Evolutionary conservation across 768 basidiomycete species (phyloP).

Genomic region (Amyloporia xantha): DNA sequence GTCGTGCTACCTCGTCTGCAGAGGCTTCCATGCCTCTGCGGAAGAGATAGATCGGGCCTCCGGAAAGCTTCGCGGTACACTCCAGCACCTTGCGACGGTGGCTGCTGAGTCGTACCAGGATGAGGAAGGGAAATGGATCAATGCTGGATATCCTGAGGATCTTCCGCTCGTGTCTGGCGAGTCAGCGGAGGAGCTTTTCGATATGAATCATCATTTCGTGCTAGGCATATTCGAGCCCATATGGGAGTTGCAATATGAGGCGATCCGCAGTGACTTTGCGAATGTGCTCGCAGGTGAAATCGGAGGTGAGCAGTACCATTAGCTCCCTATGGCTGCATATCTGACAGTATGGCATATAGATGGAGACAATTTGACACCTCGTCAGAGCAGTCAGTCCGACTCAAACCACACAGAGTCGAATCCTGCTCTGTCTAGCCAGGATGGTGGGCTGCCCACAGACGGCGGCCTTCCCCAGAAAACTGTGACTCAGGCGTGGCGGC

Average conservation of each 20-base stretch:
- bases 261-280: constrained; percentile 3
- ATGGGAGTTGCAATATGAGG: constrained; percentile 8
- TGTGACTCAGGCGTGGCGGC: no score
- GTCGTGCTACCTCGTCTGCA: constrained; percentile 12
- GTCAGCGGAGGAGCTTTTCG: constrained; percentile 6
- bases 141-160: neutral
- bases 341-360: no score
- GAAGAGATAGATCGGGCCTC: neutral
- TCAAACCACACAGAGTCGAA: no score
- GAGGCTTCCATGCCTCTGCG: constrained; percentile 4
- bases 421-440: no score
- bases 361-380: no score
- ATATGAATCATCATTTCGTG: constrained; percentile 2
- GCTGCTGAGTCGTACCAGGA: neutral
- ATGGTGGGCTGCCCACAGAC: no score
- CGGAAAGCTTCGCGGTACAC: neutral
- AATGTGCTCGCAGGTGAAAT: neutral
- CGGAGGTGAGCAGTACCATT: neutral
- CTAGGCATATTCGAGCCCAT: constrained; percentile 9
- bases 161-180: neutral
- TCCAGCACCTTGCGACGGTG: neutral
- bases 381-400: no score
- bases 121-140: neutral
- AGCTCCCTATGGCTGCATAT: no score
- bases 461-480: no score